Conservation (phyloP, 176 grass and related monocot species). For the Tillandsia fasciculata region DNA sequence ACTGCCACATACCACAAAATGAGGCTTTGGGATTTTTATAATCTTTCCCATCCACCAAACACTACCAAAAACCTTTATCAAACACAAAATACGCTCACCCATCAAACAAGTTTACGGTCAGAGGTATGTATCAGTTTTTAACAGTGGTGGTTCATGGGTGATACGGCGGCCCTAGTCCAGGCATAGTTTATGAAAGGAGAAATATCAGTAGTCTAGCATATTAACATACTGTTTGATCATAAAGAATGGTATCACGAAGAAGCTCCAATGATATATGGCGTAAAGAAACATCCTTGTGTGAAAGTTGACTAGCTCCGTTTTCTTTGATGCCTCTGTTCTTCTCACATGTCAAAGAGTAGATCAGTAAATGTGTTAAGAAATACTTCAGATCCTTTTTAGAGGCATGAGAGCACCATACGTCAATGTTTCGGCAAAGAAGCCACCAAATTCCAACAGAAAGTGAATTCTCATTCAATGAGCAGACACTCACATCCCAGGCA, state of each 20-base stretch:
- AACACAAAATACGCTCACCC: too few relatives aligned
- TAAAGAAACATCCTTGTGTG: slow-evolving; percentile 37
- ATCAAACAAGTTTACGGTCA: too few relatives aligned
- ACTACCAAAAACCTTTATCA: too few relatives aligned
- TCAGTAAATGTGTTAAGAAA: slow-evolving; percentile 69
- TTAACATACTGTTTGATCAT: slow-evolving; percentile 64
- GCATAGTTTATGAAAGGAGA: too few relatives aligned
- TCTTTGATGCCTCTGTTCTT: slow-evolving; percentile 15
- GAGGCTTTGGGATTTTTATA: too few relatives aligned
- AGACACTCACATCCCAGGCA: slow-evolving; percentile 51
- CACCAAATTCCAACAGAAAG: slow-evolving; percentile 63
- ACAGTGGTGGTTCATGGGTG: too few relatives aligned
- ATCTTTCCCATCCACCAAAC: too few relatives aligned
- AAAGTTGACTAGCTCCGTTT: slow-evolving; percentile 17
- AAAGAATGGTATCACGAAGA: slow-evolving; percentile 66
- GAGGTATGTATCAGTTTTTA: background rate
- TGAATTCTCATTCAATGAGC: slow-evolving; percentile 52
- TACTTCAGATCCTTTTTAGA: slow-evolving; percentile 61
- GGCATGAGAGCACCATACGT: slow-evolving; percentile 71
- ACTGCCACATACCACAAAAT: too few relatives aligned
- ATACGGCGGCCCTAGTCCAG: too few relatives aligned
- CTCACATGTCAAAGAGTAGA: slow-evolving; percentile 37
- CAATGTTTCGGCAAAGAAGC: slow-evolving; percentile 74
- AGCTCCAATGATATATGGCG: slow-evolving; percentile 51
- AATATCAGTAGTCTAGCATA: background rate